phyloP scores from a whole-genome alignment of 225 moss, liverwort and hornwort species.

The Neckera pumila region DNA sequence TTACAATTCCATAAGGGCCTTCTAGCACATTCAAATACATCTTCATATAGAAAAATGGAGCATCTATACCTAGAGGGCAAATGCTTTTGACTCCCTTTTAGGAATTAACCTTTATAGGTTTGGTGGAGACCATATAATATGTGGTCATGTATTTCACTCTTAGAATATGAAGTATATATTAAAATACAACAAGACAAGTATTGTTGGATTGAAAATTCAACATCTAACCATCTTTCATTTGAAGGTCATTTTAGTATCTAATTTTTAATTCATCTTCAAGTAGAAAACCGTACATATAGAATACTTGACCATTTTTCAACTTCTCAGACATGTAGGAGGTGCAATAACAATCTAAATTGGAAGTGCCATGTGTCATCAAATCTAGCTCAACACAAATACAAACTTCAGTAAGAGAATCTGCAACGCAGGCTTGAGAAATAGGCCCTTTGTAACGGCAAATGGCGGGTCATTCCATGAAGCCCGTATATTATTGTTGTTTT shows the following conservation, averaged over 20 bases:
- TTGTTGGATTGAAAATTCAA: neutral
- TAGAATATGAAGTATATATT: neutral
- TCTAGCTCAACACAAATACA: accelerated
- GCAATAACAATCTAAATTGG: too few relatives aligned
- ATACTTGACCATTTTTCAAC: neutral
- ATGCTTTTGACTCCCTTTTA: neutral
- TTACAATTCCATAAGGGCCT: neutral
- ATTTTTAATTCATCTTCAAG: neutral
- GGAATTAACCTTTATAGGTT: neutral
- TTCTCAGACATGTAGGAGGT: neutral
- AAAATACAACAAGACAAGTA: neutral
- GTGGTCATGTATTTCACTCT: accelerated
- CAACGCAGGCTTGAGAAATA: too few relatives aligned
- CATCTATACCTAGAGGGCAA: neutral
- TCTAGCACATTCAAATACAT: neutral
- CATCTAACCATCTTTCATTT: neutral
- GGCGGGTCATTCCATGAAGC: too few relatives aligned
- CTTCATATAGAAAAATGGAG: neutral
- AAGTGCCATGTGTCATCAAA: neutral
- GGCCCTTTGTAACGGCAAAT: neutral
- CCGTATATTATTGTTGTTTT: too few relatives aligned
- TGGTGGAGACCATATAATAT: neutral
- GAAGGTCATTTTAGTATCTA: too few relatives aligned
- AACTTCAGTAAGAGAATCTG: too few relatives aligned
- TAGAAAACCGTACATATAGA: accelerated